A percentile compares a stretch with the other conserved stretches of the same genome.
These are phyloP conservation scores for Pseudomassariella vexata DNA, from an alignment of 2,329 filamentous ascomycete genomes.

Conservation along the genomic window DNA sequence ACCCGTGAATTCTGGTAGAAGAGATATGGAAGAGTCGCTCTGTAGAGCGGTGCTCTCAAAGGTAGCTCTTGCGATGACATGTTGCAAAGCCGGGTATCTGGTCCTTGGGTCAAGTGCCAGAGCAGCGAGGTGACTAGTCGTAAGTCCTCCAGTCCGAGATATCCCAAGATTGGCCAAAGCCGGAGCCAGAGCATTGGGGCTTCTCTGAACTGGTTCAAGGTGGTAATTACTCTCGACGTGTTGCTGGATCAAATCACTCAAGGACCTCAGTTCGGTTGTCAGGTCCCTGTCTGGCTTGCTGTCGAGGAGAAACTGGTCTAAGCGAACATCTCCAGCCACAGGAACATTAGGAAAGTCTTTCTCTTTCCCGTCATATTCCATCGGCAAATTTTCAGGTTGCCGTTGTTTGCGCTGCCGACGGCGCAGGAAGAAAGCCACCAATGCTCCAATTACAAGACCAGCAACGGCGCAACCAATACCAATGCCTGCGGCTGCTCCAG, in stretches of 20 bases:
- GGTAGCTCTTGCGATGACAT: constrained; percentile 29
- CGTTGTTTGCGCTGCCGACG: background rate
- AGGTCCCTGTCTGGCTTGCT: background rate
- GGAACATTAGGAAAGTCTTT: background rate
- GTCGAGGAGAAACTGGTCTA: background rate
- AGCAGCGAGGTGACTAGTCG: constrained; percentile 14
- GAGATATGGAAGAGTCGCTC: constrained; percentile 22
- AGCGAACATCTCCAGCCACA: background rate
- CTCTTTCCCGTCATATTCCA: background rate
- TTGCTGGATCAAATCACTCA: background rate
- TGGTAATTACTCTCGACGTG: background rate
- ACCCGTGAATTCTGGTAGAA: constrained; percentile 29
- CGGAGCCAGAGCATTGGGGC: background rate
- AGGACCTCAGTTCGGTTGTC: background rate
- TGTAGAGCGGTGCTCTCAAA: constrained; percentile 27
- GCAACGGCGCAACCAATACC: background rate
- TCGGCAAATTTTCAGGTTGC: background rate
- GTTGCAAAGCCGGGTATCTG: constrained; percentile 26
- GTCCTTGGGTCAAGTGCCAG: constrained; percentile 26
- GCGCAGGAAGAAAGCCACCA: background rate
- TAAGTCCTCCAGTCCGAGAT: background rate
- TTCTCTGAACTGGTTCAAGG: background rate
- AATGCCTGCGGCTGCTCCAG: background rate
- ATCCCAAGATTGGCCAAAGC: background rate
- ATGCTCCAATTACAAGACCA: background rate